Base-by-base conservation (phyloP, 805 yeast species). In the Clavispora santaluciae region DNA sequence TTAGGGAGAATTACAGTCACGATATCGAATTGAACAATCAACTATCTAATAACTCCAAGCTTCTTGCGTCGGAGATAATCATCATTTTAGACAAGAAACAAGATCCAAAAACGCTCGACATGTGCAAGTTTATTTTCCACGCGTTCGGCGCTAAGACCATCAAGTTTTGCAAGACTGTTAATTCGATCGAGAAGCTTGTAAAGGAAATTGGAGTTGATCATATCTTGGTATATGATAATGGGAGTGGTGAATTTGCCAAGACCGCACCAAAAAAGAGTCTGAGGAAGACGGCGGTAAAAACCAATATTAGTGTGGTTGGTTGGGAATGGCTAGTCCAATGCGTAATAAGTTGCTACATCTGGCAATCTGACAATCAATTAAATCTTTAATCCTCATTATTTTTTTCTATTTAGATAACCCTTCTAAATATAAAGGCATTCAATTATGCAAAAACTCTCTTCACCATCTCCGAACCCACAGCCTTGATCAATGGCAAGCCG, bases 311-410 rank as follows among this genome's bases (percentile, higher is more conserved):
- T 29, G 47, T 73, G 4, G 62, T 78, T 9, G 64, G 73, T 50
- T 78, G 83, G 84, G 85, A 80, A 52, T 80, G 86, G 86, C 66
- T 79, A 1, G 83, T 79, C 1, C 85, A 80, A 44, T 76, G 83
- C 59, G 66, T 78, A 12, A 78, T 80, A 20, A 60, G 68, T 43
- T 58, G 59, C 17, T 47, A 55, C 44, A 55, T 64, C 16, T 64
- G 70, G 70, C 51, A 45, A 3, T 54, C 58, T 5, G 44, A 49
- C 35, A 18, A 13, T 15, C 18, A 21, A 6, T 12, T 36, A 6
- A 26, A 9, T 21, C 20, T 33, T 17, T 38, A 35, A 23, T 24
- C 20, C 21, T 29, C 7, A 25, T 22, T 13, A 9, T 34, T 11
- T 28, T n/a, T 13, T 11, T 28, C 20, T 28, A 28, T 16, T 15